Percentiles rank a stretch among this genome's conserved stretches.
Evolutionary conservation across 2,329 filamentous ascomycete species (phyloP).

Genomic region (Thermochaetoides dissita): DNA sequence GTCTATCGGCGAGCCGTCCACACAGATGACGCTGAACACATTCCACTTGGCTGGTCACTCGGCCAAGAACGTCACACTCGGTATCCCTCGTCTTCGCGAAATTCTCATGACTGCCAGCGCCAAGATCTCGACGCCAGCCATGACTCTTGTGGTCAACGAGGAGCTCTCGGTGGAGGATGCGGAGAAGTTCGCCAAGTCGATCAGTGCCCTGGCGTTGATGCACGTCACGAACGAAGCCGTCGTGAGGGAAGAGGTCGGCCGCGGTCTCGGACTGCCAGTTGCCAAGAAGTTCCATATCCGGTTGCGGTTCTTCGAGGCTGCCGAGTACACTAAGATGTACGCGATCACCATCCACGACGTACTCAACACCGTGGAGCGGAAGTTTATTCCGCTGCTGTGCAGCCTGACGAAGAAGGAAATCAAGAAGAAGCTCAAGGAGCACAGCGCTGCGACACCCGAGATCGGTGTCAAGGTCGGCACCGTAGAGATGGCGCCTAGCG

Average conservation of each 20-base stretch:
- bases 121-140: constrained; percentile 77
- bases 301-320: constrained; percentile 68
- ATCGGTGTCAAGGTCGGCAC: constrained; percentile 44
- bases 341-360: constrained; percentile 70
- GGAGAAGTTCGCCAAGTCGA: constrained; percentile 77
- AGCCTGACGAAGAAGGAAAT: constrained; percentile 61
- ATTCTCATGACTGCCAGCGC: constrained; percentile 95
- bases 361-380: constrained; percentile 62
- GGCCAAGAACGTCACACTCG: constrained; percentile 94
- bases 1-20: constrained; percentile 92
- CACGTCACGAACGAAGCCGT: constrained; percentile 71
- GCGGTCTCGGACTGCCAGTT: constrained; percentile 51
- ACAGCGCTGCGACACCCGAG: constrained; percentile 60
- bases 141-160: constrained; percentile 67
- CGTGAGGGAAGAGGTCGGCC: constrained; percentile 67
- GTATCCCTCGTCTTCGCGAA: constrained; percentile 93
- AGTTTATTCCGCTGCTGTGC: constrained; percentile 61
- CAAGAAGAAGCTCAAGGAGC: constrained; percentile 59
- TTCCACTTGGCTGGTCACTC: constrained; percentile 99
- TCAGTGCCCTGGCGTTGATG: constrained; percentile 71
- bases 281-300: constrained; percentile 77
- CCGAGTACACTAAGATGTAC: constrained; percentile 76
- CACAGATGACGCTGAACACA: constrained; percentile 98
- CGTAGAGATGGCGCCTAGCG: constrained; percentile 35
- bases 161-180: constrained; percentile 56